phyloP scores from a whole-genome alignment of 352 stramenopile genomes.

The Plasmopara muralis region DNA sequence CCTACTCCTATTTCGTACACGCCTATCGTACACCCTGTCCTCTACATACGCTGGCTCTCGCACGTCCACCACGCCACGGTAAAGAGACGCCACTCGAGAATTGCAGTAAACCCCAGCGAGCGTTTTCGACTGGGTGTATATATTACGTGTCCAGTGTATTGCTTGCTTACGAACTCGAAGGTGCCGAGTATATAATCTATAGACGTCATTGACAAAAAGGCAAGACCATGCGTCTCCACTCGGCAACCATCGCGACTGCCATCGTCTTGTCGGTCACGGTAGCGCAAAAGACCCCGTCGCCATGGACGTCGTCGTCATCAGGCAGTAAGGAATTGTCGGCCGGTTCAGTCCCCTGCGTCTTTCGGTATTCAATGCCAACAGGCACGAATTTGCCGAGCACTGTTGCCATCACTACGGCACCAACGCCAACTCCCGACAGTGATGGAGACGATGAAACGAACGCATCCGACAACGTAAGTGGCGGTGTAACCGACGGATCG shows the following conservation, averaged over 20 bases:
- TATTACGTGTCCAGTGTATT: conserved; percentile 3
- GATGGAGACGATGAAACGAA: conserved; percentile 6
- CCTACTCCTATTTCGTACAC: conserved; percentile 11
- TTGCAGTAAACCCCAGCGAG: background rate
- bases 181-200: conserved; percentile 3
- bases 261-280: conserved; percentile 17
- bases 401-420: conserved; percentile 18
- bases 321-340: conserved; percentile 19
- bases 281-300: conserved; percentile 25
- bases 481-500: conserved; percentile 18
- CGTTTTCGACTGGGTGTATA: background rate
- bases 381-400: conserved; percentile 35
- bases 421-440: conserved; percentile 17
- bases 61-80: conserved; percentile 13
- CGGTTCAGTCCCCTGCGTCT: conserved; percentile 35
- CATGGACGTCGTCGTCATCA: conserved; percentile 31
- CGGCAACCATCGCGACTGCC: conserved; percentile 9
- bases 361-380: conserved; percentile 51
- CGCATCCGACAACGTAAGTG: conserved; percentile 12
- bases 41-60: conserved; percentile 23
- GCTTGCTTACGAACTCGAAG: conserved; percentile 9
- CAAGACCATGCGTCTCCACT: conserved; percentile 15
- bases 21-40: conserved; percentile 20
- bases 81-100: conserved; percentile 6
- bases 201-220: conserved; percentile 5